phyloP scores from a whole-genome alignment of 2,329 filamentous ascomycete genomes.

The Pyricularia pennisetigena region DNA sequence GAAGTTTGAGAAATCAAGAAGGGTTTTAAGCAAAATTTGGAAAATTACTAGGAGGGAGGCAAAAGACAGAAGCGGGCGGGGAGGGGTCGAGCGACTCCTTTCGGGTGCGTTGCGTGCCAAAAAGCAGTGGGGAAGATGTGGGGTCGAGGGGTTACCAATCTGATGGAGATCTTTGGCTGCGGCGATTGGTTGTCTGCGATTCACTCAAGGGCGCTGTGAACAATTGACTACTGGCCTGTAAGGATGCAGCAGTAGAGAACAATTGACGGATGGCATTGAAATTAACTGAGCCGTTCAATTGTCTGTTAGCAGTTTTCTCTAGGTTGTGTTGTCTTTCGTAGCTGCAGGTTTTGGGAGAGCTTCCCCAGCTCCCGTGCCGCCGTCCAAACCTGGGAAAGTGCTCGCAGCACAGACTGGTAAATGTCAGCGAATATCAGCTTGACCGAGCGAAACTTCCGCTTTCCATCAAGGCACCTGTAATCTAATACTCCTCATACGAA shows the following conservation, averaged over 20 bases:
- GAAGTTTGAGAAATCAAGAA: conserved; percentile 2
- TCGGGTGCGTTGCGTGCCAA: conserved; percentile 1
- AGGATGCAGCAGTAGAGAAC: neutral
- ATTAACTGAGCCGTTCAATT: neutral
- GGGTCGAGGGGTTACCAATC: conserved; percentile 4
- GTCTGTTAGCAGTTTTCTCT: neutral
- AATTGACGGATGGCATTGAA: neutral
- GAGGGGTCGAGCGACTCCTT: conserved; percentile 4
- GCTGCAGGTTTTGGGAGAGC: neutral
- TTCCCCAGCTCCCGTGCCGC: neutral
- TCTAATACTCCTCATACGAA: neutral
- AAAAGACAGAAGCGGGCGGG: conserved; percentile 4
- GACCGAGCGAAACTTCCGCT: neutral
- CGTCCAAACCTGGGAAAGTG: neutral
- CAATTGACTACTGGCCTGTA: neutral
- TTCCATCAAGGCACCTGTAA: neutral
- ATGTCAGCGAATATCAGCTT: neutral
- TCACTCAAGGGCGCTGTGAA: neutral
- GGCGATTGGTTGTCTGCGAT: neutral
- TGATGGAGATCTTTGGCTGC: conserved; percentile 3
- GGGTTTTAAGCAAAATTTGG: conserved; percentile 5
- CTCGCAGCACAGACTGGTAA: neutral
- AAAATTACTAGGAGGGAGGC: conserved; percentile 6
- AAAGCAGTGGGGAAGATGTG: conserved; percentile 3
- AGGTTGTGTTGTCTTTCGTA: neutral